These are phyloP conservation scores for Medicago ruthenica DNA, from an alignment of 306 rosid genomes.

Conservation along the genomic window DNA sequence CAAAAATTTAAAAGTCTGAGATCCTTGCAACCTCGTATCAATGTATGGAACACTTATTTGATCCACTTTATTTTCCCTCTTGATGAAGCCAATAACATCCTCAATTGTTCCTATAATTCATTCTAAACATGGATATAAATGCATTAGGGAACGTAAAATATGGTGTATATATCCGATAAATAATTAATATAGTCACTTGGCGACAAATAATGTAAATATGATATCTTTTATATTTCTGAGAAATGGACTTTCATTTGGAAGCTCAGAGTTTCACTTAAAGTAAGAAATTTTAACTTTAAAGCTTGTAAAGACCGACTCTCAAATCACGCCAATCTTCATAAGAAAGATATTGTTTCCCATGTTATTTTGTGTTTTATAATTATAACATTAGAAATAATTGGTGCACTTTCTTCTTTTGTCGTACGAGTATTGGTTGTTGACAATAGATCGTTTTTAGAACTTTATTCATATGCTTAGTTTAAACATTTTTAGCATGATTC, in stretches of 20 bases:
- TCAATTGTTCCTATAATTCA: not conserved
- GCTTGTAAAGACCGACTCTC: not conserved
- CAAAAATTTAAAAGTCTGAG: not conserved
- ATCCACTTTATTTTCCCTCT: not conserved
- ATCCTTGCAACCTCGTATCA: not conserved
- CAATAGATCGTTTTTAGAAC: not conserved
- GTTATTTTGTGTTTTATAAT: not conserved
- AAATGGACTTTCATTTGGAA: not conserved
- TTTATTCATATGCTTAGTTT: not conserved
- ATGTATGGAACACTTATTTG: not conserved
- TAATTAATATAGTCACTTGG: not conserved
- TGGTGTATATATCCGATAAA: not conserved
- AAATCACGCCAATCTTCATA: not conserved
- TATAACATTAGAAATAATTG: not conserved
- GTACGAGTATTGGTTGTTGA: not conserved
- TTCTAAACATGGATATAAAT: not conserved
- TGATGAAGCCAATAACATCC: not conserved
- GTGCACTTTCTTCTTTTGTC: not conserved
- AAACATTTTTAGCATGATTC: not conserved
- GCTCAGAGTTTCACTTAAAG: not conserved
- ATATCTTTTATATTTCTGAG: not conserved
- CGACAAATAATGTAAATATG: not conserved
- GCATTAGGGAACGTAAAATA: not conserved
- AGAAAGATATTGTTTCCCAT: not conserved
- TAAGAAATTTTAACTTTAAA: not conserved